phyloP scores from a whole-genome alignment of 441 rosid genomes.

The Metrosideros polymorpha region DNA sequence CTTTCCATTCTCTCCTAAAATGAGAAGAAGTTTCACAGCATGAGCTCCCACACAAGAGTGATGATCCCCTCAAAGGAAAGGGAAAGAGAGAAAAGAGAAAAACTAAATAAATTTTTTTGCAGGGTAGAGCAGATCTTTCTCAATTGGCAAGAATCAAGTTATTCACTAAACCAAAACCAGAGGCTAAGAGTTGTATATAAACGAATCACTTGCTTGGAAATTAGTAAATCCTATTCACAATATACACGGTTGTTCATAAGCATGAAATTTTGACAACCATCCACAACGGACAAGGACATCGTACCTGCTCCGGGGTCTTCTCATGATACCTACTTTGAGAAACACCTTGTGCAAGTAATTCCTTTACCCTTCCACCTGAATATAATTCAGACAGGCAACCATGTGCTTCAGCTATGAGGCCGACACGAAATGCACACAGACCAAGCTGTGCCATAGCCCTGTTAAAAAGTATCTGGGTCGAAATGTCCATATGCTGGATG shows the following conservation, averaged over 20 bases:
- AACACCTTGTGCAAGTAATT: conserved; percentile 78
- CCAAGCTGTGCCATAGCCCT: conserved; percentile 90
- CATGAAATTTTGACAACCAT: neutral
- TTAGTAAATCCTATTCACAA: neutral
- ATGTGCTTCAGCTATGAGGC: conserved; percentile 49
- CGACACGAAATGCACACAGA: conserved; percentile 62
- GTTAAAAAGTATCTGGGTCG: conserved; percentile 71
- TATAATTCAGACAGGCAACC: conserved; percentile 66
- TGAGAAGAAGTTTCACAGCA: neutral
- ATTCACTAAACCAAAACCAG: neutral
- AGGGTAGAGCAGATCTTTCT: neutral
- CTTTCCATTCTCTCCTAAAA: conserved; percentile 66
- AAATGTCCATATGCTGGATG: conserved; percentile 64
- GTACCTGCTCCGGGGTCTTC: conserved; percentile 74
- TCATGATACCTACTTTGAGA: conserved; percentile 68
- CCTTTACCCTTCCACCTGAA: conserved; percentile 70
- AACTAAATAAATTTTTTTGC: neutral
- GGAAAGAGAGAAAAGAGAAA: neutral
- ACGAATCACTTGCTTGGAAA: neutral
- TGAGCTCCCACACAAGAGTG: neutral
- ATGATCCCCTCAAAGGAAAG: neutral
- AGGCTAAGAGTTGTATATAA: neutral
- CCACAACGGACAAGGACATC: neutral
- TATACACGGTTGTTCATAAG: neutral
- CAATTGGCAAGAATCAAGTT: neutral